Percentiles rank a stretch among this genome's conserved stretches.
Conservation (phyloP, 495 filamentous ascomycete species). For the Trichocladium uniseriatum region DNA sequence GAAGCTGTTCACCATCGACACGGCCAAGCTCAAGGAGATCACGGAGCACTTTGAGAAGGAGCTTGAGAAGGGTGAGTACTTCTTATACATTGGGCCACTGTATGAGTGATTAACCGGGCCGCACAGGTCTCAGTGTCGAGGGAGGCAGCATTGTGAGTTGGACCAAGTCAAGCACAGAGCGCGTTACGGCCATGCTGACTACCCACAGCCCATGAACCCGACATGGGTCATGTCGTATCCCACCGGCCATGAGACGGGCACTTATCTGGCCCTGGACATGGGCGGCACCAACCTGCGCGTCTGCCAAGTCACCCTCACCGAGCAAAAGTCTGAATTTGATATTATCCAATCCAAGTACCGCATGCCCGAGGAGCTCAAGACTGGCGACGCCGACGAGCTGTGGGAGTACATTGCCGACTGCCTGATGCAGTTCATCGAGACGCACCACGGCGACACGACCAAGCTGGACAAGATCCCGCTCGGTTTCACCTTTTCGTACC, state of each 20-base stretch:
- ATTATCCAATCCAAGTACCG: constrained; percentile 98
- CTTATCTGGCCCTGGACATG: constrained; percentile 93
- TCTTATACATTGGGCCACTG: background rate
- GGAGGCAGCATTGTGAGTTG: constrained; percentile 83
- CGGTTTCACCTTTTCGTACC: constrained; percentile 98
- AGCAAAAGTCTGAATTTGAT: constrained; percentile 91
- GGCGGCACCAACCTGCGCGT: constrained; percentile 97
- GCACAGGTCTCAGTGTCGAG: constrained; percentile 66
- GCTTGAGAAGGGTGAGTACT: constrained; percentile 67
- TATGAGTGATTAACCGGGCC: background rate
- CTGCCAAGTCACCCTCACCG: constrained; percentile 86
- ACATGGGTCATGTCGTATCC: constrained; percentile 97
- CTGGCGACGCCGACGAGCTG: constrained; percentile 79
- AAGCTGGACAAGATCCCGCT: constrained; percentile 62
- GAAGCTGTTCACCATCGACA: constrained; percentile 72
- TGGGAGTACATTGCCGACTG: constrained; percentile 99
- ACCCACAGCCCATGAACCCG: constrained; percentile 85
- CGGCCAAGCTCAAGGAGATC: constrained; percentile 74
- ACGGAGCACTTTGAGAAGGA: constrained; percentile 82
- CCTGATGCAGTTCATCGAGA: constrained; percentile 88
- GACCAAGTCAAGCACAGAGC: background rate
- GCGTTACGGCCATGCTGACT: constrained; percentile 2
- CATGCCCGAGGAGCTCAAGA: constrained; percentile 92
- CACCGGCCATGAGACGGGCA: constrained; percentile 80
- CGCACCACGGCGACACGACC: constrained; percentile 64